Percentiles rank a stretch among this genome's conserved stretches.
These are phyloP conservation scores for Backusella luteola DNA, from an alignment of 192 early-diverging fungal species.

Conservation along the genomic window DNA sequence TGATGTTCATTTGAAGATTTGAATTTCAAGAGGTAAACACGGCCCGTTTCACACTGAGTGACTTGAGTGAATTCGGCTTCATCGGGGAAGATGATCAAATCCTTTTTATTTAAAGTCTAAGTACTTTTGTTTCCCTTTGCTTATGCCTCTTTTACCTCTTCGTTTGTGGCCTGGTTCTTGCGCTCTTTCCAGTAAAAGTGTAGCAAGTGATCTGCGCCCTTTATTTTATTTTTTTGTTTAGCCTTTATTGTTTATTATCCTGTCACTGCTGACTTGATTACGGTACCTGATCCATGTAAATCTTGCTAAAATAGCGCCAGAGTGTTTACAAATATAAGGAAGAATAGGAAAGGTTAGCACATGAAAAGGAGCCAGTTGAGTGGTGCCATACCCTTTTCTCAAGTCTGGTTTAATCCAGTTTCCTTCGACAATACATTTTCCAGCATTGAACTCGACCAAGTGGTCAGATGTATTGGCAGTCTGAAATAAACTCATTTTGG, in stretches of 20 bases:
- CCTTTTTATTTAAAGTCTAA: slow-evolving; percentile 21
- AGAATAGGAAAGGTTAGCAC: not conserved
- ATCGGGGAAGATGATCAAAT: slow-evolving; percentile 75
- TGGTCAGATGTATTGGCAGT: slow-evolving; percentile 20
- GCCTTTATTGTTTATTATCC: not conserved
- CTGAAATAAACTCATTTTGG: slow-evolving; percentile 37
- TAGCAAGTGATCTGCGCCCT: slow-evolving; percentile 65
- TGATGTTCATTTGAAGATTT: slow-evolving; percentile 72
- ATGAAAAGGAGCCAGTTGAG: not conserved
- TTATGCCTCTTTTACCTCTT: slow-evolving; percentile 28
- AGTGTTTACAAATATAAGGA: not conserved
- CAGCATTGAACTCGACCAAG: slow-evolving; percentile 70
- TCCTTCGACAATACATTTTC: slow-evolving; percentile 64
- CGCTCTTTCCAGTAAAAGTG: slow-evolving; percentile 85
- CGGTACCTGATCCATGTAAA: slow-evolving; percentile 62
- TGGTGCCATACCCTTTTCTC: slow-evolving; percentile 13
- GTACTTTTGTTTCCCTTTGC: not conserved
- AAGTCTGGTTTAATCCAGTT: slow-evolving; percentile 68
- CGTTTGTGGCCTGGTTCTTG: slow-evolving; percentile 48
- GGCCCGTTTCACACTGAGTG: slow-evolving; percentile 56
- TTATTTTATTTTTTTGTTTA: not conserved
- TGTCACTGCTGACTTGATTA: not conserved
- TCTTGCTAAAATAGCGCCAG: slow-evolving; percentile 34
- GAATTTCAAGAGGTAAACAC: slow-evolving; percentile 83
- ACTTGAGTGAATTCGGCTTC: slow-evolving; percentile 69